These are phyloP conservation scores for Microdochium nivale DNA, from an alignment of 2,329 filamentous ascomycete genomes.

Conservation along the genomic window DNA sequence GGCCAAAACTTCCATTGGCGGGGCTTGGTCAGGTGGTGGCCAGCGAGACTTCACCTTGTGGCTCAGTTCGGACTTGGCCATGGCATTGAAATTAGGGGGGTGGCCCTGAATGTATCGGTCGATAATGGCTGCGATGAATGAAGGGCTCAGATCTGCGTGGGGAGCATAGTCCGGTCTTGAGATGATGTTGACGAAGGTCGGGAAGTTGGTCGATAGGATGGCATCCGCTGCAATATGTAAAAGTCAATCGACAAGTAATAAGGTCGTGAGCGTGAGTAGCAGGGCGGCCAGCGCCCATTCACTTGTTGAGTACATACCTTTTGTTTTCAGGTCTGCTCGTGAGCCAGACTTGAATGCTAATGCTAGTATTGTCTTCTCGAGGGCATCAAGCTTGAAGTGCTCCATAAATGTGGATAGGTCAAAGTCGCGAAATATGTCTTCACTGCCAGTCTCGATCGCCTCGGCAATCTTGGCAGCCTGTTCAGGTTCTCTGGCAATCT, in stretches of 20 bases:
- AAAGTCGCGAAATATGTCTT: slow-evolving; percentile 92
- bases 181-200: slow-evolving; percentile 69
- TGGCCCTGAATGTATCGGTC: slow-evolving; percentile 83
- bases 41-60: slow-evolving; percentile 63
- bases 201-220: slow-evolving; percentile 75
- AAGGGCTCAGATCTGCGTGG: slow-evolving; percentile 56
- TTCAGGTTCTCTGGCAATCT: slow-evolving; percentile 70
- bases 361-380: slow-evolving; percentile 81
- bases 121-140: slow-evolving; percentile 71
- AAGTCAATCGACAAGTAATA: slow-evolving; percentile 8
- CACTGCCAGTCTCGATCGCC: slow-evolving; percentile 80
- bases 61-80: slow-evolving; percentile 60
- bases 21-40: slow-evolving; percentile 49
- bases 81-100: slow-evolving; percentile 74
- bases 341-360: slow-evolving; percentile 80
- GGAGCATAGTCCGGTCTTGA: slow-evolving; percentile 54
- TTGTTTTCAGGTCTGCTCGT: slow-evolving; percentile 75
- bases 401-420: slow-evolving; percentile 93
- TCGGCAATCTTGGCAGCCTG: slow-evolving; percentile 90
- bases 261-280: background rate
- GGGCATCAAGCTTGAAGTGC: slow-evolving; percentile 85
- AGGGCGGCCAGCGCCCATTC: slow-evolving; percentile 2
- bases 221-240: slow-evolving; percentile 58
- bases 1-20: slow-evolving; percentile 63
- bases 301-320: slow-evolving; percentile 51